A percentile compares a stretch with the other conserved stretches of the same genome.
These are phyloP conservation scores for Acorus calamus DNA, from an alignment of 106 monocot species.

Conservation along the genomic window DNA sequence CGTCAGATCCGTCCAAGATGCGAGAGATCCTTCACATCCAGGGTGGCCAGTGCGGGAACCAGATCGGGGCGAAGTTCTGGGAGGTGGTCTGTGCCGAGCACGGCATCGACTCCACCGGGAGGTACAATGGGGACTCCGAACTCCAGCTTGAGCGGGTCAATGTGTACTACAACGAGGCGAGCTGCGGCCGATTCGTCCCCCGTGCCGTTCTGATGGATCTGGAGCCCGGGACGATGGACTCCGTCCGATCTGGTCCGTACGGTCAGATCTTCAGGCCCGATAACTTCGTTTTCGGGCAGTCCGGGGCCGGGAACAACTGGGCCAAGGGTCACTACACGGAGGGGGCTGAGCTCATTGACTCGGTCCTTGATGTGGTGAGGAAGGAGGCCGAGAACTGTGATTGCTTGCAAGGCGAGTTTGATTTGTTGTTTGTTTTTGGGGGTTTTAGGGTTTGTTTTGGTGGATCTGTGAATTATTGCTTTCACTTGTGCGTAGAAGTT, in stretches of 20 bases:
- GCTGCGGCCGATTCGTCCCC: constrained; percentile 16
- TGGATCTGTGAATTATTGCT: too few species aligned
- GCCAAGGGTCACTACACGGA: constrained; percentile 27
- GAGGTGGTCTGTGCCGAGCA: constrained; percentile 6
- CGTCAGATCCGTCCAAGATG: background rate
- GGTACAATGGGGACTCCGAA: constrained; percentile 1
- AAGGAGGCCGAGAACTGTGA: constrained; percentile 34
- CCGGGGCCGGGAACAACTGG: constrained; percentile 27
- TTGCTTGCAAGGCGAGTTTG: constrained; percentile 14
- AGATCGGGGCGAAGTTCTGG: constrained; percentile 8
- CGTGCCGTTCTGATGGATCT: constrained; percentile 24
- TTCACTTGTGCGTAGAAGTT: too few species aligned
- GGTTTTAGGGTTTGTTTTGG: too few species aligned
- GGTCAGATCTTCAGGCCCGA: constrained; percentile 5
- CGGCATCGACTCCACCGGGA: constrained; percentile 6
- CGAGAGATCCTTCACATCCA: constrained; percentile 8
- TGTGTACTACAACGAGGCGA: constrained; percentile 26
- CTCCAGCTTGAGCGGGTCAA: constrained; percentile 24
- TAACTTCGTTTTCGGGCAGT: constrained; percentile 25
- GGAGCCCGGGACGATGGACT: constrained; percentile 25
- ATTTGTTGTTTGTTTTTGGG: background rate
- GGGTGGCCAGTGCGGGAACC: constrained; percentile 7
- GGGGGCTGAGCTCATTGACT: constrained; percentile 24
- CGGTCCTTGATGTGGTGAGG: constrained; percentile 22
- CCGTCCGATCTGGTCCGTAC: constrained; percentile 8